Percentiles rank a stretch among this genome's conserved stretches.
These are phyloP conservation scores for Schizonepeta tenuifolia DNA, from an alignment of 257 asterid genomes.

Conservation along the genomic window DNA sequence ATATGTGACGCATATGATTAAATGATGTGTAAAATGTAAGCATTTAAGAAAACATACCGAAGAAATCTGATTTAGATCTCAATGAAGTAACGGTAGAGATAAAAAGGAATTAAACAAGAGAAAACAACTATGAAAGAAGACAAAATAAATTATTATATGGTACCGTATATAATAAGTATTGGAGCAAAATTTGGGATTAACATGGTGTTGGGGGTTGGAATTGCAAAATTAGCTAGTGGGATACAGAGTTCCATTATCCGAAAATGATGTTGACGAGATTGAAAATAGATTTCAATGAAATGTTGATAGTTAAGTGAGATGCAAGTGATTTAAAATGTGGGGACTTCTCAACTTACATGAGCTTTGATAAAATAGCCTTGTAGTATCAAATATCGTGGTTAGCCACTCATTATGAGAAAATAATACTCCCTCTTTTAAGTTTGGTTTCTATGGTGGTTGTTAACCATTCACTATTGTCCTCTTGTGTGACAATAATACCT, in stretches of 20 bases:
- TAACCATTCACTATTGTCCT: conserved; percentile 1
- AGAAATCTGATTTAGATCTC: not conserved
- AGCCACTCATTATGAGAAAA: not conserved
- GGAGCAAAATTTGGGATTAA: conserved; percentile 9
- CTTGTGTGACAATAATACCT: not conserved
- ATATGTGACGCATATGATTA: too few relatives aligned
- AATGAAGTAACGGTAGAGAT: conserved; percentile 1
- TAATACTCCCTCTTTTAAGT: not conserved
- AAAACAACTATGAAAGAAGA: not conserved
- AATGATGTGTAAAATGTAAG: not conserved
- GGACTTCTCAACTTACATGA: conserved; percentile 1
- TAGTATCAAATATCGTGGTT: too few relatives aligned
- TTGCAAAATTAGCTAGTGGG: conserved; percentile 12
- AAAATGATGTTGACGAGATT: conserved; percentile 29
- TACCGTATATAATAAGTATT: too few relatives aligned
- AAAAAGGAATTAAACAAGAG: not conserved
- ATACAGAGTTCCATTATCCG: not conserved
- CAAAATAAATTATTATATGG: not conserved
- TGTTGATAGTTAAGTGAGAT: conserved; percentile 27
- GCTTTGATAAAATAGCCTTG: too few relatives aligned
- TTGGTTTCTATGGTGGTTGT: not conserved
- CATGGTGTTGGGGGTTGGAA: not conserved
- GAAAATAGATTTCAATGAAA: not conserved
- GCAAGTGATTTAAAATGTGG: too few relatives aligned
- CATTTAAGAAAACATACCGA: not conserved